A percentile compares a stretch with the other conserved stretches of the same genome.
Evolutionary conservation across 148 eudicot species (phyloP).

Genomic region (Spergularia bocconei): DNA sequence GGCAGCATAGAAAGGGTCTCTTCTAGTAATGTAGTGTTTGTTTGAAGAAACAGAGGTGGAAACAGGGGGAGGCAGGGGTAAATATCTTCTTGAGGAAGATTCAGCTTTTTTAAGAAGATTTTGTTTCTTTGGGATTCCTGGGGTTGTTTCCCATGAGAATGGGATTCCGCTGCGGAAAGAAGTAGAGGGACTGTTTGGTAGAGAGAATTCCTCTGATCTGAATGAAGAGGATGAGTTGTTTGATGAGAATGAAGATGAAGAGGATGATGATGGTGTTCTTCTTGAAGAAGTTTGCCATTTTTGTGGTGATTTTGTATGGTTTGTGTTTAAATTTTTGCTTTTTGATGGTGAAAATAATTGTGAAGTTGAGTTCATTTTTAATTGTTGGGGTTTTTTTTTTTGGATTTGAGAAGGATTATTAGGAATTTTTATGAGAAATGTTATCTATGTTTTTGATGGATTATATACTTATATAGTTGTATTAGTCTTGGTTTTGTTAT

Average conservation of each 20-base stretch:
- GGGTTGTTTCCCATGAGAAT: slow-evolving; percentile 74
- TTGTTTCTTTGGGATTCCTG: slow-evolving; percentile 65
- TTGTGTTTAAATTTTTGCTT: slow-evolving; percentile 8
- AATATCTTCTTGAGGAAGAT: background rate
- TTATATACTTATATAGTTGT: background rate
- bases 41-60: slow-evolving; percentile 20
- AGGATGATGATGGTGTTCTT: slow-evolving; percentile 29
- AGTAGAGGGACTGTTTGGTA: slow-evolving; percentile 23
- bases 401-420: background rate
- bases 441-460: background rate
- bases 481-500: background rate
- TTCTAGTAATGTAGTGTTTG: slow-evolving; percentile 14
- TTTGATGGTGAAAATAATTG: slow-evolving; percentile 6
- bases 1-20: slow-evolving; percentile 46
- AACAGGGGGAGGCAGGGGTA: slow-evolving; percentile 61
- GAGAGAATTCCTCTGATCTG: slow-evolving; percentile 20
- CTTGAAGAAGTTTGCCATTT: slow-evolving; percentile 30
- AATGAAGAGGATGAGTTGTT: slow-evolving; percentile 27
- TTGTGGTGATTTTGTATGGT: slow-evolving; percentile 8
- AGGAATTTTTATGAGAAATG: background rate
- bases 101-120: slow-evolving; percentile 21
- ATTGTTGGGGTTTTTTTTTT: background rate
- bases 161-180: slow-evolving; percentile 39
- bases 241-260: slow-evolving; percentile 26
- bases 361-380: slow-evolving; percentile 10